A percentile compares a stretch with the other conserved stretches of the same genome.
Conservation (phyloP, 2,329 filamentous ascomycete genomes). For the Aspergillus ruber region DNA sequence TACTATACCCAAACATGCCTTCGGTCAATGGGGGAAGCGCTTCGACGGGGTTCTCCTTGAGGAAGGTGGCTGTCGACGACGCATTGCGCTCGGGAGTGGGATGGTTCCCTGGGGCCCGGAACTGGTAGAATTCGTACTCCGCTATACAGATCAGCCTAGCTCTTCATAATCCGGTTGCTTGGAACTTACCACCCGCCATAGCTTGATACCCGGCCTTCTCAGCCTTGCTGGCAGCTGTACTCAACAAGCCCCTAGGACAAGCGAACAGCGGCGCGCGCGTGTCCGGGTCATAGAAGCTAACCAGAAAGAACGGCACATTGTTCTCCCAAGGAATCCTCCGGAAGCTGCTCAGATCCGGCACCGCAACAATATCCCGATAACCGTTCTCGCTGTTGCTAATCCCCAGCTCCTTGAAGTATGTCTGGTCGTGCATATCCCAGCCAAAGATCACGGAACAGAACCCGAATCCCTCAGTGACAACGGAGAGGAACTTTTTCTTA, state of each 20-base stretch:
- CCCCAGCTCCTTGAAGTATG: conserved; percentile 75
- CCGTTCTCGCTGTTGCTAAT: conserved; percentile 89
- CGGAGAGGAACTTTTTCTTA: conserved; percentile 84
- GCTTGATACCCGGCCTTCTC: conserved; percentile 65
- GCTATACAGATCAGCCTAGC: conserved; percentile 46
- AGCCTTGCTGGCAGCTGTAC: conserved; percentile 61
- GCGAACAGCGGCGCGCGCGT: conserved; percentile 64
- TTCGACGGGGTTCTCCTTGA: conserved; percentile 65
- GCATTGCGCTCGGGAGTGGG: conserved; percentile 51
- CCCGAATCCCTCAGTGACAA: conserved; percentile 75
- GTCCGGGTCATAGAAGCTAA: conserved; percentile 78
- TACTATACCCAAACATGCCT: conserved; percentile 92
- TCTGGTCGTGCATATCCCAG: conserved; percentile 95
- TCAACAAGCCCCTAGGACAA: conserved; percentile 72
- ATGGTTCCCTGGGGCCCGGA: conserved; percentile 56
- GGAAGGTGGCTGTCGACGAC: conserved; percentile 66
- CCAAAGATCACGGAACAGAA: conserved; percentile 94
- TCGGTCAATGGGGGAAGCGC: conserved; percentile 76
- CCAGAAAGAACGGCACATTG: conserved; percentile 75
- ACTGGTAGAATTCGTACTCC: conserved; percentile 94
- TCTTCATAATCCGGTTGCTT: neutral
- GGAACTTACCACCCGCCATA: conserved; percentile 74
- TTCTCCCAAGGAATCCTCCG: conserved; percentile 87
- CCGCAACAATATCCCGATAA: conserved; percentile 76
- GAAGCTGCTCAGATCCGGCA: conserved; percentile 71